Conservation (phyloP, 441 rosid genomes). For the Erodium texanum region DNA sequence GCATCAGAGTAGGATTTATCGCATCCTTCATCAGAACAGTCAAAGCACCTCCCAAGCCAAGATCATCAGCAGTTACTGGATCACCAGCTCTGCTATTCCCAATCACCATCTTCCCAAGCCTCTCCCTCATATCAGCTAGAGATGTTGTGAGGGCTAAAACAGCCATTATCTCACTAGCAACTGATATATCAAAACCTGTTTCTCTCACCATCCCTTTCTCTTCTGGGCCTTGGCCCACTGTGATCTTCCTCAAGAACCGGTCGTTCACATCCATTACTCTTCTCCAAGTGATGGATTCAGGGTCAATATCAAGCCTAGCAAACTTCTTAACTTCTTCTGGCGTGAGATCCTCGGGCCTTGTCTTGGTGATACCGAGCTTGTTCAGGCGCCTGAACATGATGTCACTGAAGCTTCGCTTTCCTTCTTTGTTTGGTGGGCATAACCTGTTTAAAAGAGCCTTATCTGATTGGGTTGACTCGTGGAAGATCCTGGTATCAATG, state of each 20-base stretch:
- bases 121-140: conserved; percentile 93
- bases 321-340: conserved; percentile 65
- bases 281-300: conserved; percentile 80
- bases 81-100: conserved; percentile 92
- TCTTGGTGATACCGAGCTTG: conserved; percentile 78
- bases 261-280: conserved; percentile 98
- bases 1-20: conserved; percentile 91
- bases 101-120: conserved; percentile 90
- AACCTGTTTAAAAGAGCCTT: conserved; percentile 85
- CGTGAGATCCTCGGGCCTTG: conserved; percentile 76
- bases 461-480: conserved; percentile 78
- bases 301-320: conserved; percentile 89
- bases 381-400: conserved; percentile 80
- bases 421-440: conserved; percentile 82
- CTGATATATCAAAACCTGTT: conserved; percentile 92
- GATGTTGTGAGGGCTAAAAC: conserved; percentile 94
- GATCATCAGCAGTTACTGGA: conserved; percentile 91
- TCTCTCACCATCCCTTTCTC: conserved; percentile 95
- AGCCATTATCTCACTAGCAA: conserved; percentile 99
- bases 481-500: conserved; percentile 88
- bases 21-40: conserved; percentile 97
- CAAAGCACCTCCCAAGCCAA: conserved; percentile 92
- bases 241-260: conserved; percentile 79
- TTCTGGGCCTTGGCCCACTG: conserved; percentile 88
- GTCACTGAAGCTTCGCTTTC: conserved; percentile 61